These are phyloP conservation scores for Boletus rubroflammeus DNA, from an alignment of 768 basidiomycete genomes.

Conservation along the genomic window DNA sequence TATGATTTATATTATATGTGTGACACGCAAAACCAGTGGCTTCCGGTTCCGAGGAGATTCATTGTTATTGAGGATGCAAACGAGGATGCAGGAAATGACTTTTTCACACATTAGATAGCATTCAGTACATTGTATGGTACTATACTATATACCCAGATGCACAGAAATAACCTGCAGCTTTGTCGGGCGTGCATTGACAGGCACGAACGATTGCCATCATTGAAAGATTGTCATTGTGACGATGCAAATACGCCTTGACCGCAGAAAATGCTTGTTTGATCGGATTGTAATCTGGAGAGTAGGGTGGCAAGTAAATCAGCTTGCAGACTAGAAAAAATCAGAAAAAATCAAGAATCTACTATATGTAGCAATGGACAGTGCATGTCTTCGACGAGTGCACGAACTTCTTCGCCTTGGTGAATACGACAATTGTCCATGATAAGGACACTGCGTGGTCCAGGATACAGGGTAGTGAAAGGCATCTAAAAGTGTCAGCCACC, in stretches of 20 bases:
- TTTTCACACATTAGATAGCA: not conserved
- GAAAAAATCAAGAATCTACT: too few species aligned
- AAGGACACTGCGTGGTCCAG: constrained; percentile 7
- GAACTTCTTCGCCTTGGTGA: constrained; percentile 14
- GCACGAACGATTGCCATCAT: not conserved
- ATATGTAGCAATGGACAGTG: constrained; percentile 1
- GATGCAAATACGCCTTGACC: not conserved
- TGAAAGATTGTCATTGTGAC: not conserved
- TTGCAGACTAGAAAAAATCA: constrained; percentile 13
- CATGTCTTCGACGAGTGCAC: not conserved
- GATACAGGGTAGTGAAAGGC: not conserved
- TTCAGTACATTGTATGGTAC: not conserved
- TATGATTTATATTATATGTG: constrained; percentile 9
- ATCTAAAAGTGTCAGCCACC: not conserved
- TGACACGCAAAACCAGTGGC: not conserved
- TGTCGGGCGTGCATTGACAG: not conserved
- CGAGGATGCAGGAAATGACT: not conserved
- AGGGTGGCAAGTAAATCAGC: constrained; percentile 28
- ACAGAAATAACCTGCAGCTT: too few species aligned
- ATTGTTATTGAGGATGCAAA: not conserved
- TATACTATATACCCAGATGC: too few species aligned
- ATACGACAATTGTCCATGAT: constrained; percentile 27
- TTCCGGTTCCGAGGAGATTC: constrained; percentile 1
- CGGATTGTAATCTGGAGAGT: constrained; percentile 17
- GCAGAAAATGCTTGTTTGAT: constrained; percentile 10